Conservation (phyloP, 257 asterid genomes). For the Solanum pennellii region DNA sequence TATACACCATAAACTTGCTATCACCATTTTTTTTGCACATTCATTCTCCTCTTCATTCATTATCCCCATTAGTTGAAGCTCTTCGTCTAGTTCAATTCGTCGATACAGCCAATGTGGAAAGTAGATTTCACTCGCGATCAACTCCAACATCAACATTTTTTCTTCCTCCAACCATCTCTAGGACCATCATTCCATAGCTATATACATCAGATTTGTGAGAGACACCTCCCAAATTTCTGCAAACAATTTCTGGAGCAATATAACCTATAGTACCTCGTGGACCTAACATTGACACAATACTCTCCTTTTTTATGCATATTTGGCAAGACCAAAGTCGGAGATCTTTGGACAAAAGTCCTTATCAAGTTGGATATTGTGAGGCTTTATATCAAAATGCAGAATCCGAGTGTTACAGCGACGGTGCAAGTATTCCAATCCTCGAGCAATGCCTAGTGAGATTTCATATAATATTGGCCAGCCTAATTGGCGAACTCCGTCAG, state of each 20-base stretch:
- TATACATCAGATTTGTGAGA: slow-evolving; percentile 32
- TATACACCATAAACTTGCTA: slow-evolving; percentile 41
- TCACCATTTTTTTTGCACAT: slow-evolving; percentile 13
- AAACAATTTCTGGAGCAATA: slow-evolving; percentile 19
- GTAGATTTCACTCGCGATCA: slow-evolving; percentile 5
- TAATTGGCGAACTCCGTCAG: background rate
- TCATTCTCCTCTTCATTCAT: slow-evolving; percentile 3
- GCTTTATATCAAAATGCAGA: slow-evolving; percentile 27
- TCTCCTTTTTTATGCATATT: background rate
- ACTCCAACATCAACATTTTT: background rate
- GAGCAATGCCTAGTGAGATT: slow-evolving; percentile 25
- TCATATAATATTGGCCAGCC: slow-evolving; percentile 1
- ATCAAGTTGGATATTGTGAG: slow-evolving; percentile 28
- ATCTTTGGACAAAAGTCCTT: slow-evolving; percentile 12
- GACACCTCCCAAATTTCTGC: slow-evolving; percentile 15
- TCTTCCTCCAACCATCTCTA: slow-evolving; percentile 1
- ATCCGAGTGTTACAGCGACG: slow-evolving; percentile 17
- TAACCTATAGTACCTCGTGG: slow-evolving; percentile 11
- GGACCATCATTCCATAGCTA: slow-evolving; percentile 27
- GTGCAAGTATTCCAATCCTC: slow-evolving; percentile 29
- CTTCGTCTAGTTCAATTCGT: background rate
- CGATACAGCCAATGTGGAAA: slow-evolving; percentile 17
- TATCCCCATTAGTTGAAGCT: background rate
- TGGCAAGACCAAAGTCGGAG: slow-evolving; percentile 26
- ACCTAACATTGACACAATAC: background rate